These are phyloP conservation scores for Xanthoconium separans DNA, from an alignment of 1,284 basidiomycete genomes.

Conservation along the genomic window DNA sequence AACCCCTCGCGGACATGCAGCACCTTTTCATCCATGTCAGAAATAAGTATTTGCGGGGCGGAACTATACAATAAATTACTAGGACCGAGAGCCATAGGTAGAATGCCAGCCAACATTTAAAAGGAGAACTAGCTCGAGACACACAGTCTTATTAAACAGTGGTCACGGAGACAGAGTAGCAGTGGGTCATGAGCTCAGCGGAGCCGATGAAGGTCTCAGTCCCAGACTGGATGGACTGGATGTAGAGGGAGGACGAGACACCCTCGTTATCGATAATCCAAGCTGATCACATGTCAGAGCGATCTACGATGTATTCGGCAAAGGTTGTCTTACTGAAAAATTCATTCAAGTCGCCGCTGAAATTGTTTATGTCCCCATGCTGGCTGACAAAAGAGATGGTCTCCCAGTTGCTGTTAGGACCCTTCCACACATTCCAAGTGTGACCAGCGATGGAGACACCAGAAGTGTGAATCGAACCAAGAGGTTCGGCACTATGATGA, in stretches of 20 bases:
- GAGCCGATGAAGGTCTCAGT: conserved; percentile 47
- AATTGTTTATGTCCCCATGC: conserved; percentile 48
- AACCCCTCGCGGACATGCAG: too few relatives aligned
- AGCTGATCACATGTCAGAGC: conserved; percentile 27
- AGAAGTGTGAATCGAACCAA: conserved; percentile 48
- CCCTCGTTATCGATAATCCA: conserved; percentile 42
- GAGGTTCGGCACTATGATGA: conserved; percentile 42
- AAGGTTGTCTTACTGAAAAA: conserved; percentile 48
- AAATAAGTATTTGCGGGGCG: too few relatives aligned
- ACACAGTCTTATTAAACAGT: not conserved
- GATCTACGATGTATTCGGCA: not conserved
- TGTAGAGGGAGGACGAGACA: conserved; percentile 41
- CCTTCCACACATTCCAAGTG: conserved; percentile 57
- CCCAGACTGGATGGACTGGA: conserved; percentile 48
- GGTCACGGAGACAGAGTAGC: conserved; percentile 36
- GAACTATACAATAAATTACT: not conserved
- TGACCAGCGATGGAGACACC: conserved; percentile 47
- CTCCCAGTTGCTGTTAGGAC: conserved; percentile 56
- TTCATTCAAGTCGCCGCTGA: conserved; percentile 53
- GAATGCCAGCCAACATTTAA: not conserved
- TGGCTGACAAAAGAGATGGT: conserved; percentile 56
- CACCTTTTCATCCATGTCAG: too few relatives aligned
- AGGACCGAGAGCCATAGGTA: not conserved
- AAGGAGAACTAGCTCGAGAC: not conserved
- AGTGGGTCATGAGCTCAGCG: conserved; percentile 40